phyloP scores from a whole-genome alignment of 108 stramenopile species.

The Skeletonema costatum region DNA sequence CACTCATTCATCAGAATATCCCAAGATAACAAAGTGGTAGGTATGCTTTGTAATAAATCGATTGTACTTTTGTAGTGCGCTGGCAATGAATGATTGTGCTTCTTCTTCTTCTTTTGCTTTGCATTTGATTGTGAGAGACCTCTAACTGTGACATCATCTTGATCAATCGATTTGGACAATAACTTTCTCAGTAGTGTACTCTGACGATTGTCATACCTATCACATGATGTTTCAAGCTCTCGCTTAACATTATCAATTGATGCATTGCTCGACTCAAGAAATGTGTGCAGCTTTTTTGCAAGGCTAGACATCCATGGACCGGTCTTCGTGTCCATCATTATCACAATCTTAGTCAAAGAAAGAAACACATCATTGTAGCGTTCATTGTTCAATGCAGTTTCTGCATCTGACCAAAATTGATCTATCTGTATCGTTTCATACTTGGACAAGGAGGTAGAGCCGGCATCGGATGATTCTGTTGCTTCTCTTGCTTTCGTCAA shows the following conservation, averaged over 20 bases:
- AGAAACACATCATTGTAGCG: slow-evolving; percentile 12
- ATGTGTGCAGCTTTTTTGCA: slow-evolving; percentile 5
- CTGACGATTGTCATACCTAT: slow-evolving; percentile 6
- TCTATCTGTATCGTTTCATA: slow-evolving; percentile 6
- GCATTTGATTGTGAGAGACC: background rate
- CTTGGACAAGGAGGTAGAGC: background rate
- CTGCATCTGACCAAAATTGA: slow-evolving; percentile 21
- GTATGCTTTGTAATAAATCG: background rate
- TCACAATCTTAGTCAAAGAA: slow-evolving; percentile 12
- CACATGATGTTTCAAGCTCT: slow-evolving; percentile 3
- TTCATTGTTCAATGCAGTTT: background rate
- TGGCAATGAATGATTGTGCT: background rate
- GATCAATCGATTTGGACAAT: slow-evolving; percentile 7
- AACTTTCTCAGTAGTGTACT: slow-evolving; percentile 15
- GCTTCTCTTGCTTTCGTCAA: slow-evolving; percentile 11
- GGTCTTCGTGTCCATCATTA: slow-evolving; percentile 18
- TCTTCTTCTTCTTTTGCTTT: slow-evolving; percentile 6
- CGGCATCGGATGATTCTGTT: background rate
- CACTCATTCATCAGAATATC: slow-evolving; percentile 5
- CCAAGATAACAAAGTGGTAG: background rate
- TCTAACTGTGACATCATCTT: background rate
- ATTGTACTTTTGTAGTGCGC: slow-evolving; percentile 1
- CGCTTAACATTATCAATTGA: slow-evolving; percentile 3
- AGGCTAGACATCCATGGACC: slow-evolving; percentile 17
- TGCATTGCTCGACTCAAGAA: slow-evolving; percentile 5